Evolutionary conservation across 1,284 basidiomycete species (phyloP), one percentile per base, ranked within the genome.

Genomic region (Boletus hoseneyae): DNA sequence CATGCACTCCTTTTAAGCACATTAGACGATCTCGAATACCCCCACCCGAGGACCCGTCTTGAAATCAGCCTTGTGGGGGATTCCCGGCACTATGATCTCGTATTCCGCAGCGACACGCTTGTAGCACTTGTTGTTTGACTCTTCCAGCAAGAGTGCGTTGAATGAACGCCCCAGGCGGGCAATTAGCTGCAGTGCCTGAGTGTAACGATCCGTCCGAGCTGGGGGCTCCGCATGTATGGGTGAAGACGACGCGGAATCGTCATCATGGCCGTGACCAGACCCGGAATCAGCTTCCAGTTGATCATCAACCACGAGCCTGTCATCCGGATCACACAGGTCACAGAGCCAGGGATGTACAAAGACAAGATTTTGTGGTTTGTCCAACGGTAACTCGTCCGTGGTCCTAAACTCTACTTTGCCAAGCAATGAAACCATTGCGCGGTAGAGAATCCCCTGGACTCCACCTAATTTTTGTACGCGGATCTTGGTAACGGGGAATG

Each of bases 341-440:
- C 2, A 34, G 16, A 57, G 4, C 54, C 54, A 57, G 1, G 55
- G 50, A 32, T 50, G 32, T 15, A 55, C 47, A 5, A 55, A 41
- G 4, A 47, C n/a, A 13, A 56, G 50, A 4, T 33, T 48, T 1
- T 36, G 47, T 16, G 48, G 47, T 10, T 32, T 10, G n/a, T 6
- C 29, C 38, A 47, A 15, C 23, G 45, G 32, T 6, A 56, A 21
- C 10, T 2, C 6, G 38, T 56, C 49, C 6, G 9, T 6, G 11
- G 54, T 56, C 30, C 19, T 39, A 13, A 56, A 45, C 8, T 52
- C 42, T 19, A 52, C 29, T 2, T 41, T 10, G 8, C 55, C 50
- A 10, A 56, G 27, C 0, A 34, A 9, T 1, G 54, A 21, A 32
- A 49, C 47, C 8, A 13, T 13, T 1, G 45, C 45, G 11, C 27